Evolutionary conservation across 345 rosid genomes (phyloP).

Genomic region (Adansonia digitata): DNA sequence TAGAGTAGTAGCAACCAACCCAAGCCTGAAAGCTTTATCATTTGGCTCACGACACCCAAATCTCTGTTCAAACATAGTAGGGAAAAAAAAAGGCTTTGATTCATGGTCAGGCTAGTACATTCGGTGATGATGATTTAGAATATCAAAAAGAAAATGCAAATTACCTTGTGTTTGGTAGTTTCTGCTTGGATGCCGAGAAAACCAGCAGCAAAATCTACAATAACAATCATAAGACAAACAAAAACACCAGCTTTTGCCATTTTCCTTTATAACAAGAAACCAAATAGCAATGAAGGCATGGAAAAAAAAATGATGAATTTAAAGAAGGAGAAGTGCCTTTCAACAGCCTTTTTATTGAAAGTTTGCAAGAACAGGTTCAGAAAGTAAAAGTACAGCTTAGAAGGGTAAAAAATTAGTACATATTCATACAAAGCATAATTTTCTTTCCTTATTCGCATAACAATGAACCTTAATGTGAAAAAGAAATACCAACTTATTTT

Average conservation of each 20-base stretch:
- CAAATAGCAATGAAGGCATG: neutral
- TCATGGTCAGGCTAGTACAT: neutral
- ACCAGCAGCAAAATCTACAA: slow-evolving; percentile 24
- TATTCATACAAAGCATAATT: neutral
- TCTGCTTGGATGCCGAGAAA: slow-evolving; percentile 24
- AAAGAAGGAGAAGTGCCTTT: too few species aligned
- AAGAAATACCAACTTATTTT: neutral
- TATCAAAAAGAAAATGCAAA: neutral
- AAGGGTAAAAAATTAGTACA: neutral
- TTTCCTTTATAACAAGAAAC: neutral
- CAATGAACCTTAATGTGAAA: neutral
- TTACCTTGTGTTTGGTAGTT: slow-evolving; percentile 20
- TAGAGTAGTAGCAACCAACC: slow-evolving; percentile 22
- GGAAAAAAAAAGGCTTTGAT: neutral
- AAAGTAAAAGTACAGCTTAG: neutral
- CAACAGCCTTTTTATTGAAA: too few species aligned
- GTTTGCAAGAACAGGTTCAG: neutral
- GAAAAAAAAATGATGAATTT: too few species aligned
- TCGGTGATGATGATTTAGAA: neutral
- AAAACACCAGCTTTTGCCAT: slow-evolving; percentile 8
- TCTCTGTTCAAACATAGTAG: neutral
- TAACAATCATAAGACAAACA: slow-evolving; percentile 22
- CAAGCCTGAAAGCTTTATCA: slow-evolving; percentile 18
- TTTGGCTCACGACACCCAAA: slow-evolving; percentile 13
- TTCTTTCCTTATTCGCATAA: neutral